Conservation (phyloP, 257 asterid genomes). For the Ilex asprella region DNA sequence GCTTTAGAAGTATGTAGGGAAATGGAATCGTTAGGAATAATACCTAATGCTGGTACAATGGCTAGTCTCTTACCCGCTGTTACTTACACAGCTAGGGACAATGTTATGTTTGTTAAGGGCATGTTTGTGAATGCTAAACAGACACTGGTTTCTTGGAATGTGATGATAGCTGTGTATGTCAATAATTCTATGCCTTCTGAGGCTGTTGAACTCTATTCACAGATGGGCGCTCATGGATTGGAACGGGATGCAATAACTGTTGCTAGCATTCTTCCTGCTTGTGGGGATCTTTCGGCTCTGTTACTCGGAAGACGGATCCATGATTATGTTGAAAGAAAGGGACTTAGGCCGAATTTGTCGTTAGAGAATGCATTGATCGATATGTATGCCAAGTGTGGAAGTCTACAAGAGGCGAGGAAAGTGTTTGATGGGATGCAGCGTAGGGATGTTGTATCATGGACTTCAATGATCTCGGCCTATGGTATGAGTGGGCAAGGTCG, state of each 20-base stretch:
- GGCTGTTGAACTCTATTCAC: conserved; percentile 52
- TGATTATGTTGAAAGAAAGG: conserved; percentile 34
- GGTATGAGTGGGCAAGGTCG: conserved; percentile 82
- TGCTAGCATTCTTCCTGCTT: conserved; percentile 84
- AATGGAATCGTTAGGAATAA: conserved; percentile 45
- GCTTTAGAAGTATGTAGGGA: conserved; percentile 68
- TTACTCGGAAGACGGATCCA: conserved; percentile 58
- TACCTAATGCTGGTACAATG: conserved; percentile 78
- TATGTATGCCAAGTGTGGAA: conserved; percentile 93
- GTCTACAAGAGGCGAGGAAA: conserved; percentile 67
- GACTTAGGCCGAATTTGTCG: conserved; percentile 54
- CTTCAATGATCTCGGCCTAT: conserved; percentile 78
- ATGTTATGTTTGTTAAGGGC: conserved; percentile 49
- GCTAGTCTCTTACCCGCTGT: conserved; percentile 89
- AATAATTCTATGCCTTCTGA: conserved; percentile 64
- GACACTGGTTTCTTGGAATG: conserved; percentile 79
- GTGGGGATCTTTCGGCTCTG: conserved; percentile 78
- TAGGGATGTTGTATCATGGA: conserved; percentile 86
- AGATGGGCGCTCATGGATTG: conserved; percentile 52
- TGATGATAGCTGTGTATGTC: conserved; percentile 64
- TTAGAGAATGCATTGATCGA: conserved; percentile 80
- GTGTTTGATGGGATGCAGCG: conserved; percentile 59
- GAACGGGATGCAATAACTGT: conserved; percentile 60
- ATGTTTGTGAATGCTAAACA: conserved; percentile 42
- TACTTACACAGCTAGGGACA: conserved; percentile 49